Evolutionary conservation across 305 asterid species (phyloP).

Genomic region (Caryopteris hybrid): DNA sequence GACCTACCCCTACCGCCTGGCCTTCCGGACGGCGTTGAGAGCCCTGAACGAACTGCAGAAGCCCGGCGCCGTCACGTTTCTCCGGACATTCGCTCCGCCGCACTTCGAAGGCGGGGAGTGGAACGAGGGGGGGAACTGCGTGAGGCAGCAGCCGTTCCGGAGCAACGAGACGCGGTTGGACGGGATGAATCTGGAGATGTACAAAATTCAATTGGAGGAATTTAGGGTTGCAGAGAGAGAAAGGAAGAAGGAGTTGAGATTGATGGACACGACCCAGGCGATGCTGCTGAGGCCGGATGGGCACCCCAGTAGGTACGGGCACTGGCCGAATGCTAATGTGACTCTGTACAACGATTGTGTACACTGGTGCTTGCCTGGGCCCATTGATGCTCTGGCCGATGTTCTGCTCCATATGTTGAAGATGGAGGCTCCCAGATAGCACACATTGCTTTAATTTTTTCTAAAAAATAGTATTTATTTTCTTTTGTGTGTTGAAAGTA

Average conservation of each 20-base stretch:
- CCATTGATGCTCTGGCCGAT: neutral
- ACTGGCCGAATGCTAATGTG: conserved; percentile 36
- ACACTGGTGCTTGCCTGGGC: conserved; percentile 5
- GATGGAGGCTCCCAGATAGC: neutral
- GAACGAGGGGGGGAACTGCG: conserved; percentile 10
- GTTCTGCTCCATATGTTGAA: neutral
- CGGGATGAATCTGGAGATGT: conserved; percentile 3
- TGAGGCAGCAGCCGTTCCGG: neutral
- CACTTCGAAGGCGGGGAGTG: conserved; percentile 1
- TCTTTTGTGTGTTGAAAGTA: neutral
- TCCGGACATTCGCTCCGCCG: conserved; percentile 6
- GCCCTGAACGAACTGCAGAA: neutral
- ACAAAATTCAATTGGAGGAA: neutral
- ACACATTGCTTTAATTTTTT: neutral
- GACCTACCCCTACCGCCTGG: neutral
- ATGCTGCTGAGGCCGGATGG: conserved; percentile 58
- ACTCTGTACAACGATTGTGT: neutral
- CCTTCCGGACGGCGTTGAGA: neutral
- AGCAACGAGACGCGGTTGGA: neutral
- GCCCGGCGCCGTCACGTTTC: neutral
- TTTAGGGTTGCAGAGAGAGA: neutral
- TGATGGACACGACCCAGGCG: conserved; percentile 37
- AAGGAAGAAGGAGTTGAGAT: neutral
- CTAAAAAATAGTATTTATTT: neutral
- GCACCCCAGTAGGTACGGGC: conserved; percentile 49